These are phyloP conservation scores for Yueomyces sp. DNA, from an alignment of 805 yeast genomes.

Conservation along the genomic window DNA sequence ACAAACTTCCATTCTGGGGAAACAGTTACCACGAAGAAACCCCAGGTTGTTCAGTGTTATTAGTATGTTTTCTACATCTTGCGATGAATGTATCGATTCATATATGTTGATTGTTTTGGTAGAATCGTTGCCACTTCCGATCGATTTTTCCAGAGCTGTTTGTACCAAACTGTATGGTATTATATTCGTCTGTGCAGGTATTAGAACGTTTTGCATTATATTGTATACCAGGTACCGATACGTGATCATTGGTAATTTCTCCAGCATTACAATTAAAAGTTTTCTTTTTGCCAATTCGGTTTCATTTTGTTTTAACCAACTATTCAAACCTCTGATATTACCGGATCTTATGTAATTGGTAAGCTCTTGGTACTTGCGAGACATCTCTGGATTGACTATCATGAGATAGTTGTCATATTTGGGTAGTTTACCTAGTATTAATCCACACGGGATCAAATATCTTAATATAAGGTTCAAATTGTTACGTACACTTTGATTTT, in stretches of 20 bases:
- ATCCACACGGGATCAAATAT: slow-evolving; percentile 37
- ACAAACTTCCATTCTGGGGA: slow-evolving; percentile 17
- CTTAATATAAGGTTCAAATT: slow-evolving; percentile 29
- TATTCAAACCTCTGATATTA: slow-evolving; percentile 24
- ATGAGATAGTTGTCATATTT: slow-evolving; percentile 15
- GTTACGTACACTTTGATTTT: slow-evolving; percentile 2
- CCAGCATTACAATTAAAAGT: slow-evolving; percentile 26
- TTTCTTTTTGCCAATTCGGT: slow-evolving; percentile 20
- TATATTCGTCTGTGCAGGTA: slow-evolving; percentile 13
- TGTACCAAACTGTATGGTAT: slow-evolving; percentile 15
- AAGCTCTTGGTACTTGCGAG: slow-evolving; percentile 28
- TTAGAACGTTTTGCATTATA: slow-evolving; percentile 8
- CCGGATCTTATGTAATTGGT: slow-evolving; percentile 30
- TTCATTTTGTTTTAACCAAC: slow-evolving; percentile 22
- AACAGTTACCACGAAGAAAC: slow-evolving; percentile 22
- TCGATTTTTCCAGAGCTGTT: slow-evolving; percentile 9
- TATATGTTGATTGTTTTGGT: slow-evolving; percentile 7
- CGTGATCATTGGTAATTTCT: slow-evolving; percentile 29
- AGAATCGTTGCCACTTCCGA: slow-evolving; percentile 2
- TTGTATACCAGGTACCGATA: slow-evolving; percentile 26
- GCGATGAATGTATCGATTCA: slow-evolving; percentile 12
- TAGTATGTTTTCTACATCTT: slow-evolving; percentile 17
- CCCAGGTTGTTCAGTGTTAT: slow-evolving; percentile 20
- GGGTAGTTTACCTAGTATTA: slow-evolving; percentile 44
- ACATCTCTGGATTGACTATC: slow-evolving; percentile 13